Percentiles rank a stretch among this genome's conserved stretches.
phyloP scores from a whole-genome alignment of 2,329 filamentous ascomycete species.

The Arthrobotrys iridis region DNA sequence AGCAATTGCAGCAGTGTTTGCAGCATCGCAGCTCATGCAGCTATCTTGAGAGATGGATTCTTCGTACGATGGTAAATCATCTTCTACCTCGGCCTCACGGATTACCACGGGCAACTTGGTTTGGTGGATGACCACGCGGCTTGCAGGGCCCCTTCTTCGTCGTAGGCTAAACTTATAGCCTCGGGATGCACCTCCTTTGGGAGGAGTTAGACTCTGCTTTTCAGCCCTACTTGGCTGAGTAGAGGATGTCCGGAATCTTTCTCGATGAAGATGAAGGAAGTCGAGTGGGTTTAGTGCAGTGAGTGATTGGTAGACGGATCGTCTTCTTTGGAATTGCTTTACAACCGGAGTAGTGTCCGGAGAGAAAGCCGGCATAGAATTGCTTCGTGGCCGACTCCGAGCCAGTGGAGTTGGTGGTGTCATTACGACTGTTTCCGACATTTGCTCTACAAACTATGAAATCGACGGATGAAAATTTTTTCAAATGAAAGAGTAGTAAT shows the following conservation, averaged over 20 bases:
- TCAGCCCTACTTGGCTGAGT: conserved; percentile 17
- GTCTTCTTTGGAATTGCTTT: conserved; percentile 33
- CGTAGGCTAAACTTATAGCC: conserved; percentile 7
- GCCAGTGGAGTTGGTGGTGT: neutral
- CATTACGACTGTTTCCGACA: conserved; percentile 5
- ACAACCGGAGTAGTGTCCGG: conserved; percentile 32
- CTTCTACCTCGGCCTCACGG: conserved; percentile 11
- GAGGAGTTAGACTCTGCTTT: neutral
- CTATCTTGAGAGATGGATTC: conserved; percentile 15
- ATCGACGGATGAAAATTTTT: conserved; percentile 5
- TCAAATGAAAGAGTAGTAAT: neutral
- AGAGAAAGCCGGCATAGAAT: conserved; percentile 44
- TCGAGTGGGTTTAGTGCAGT: conserved; percentile 17
- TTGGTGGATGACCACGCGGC: conserved; percentile 32
- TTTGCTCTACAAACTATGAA: neutral
- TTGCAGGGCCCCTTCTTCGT: conserved; percentile 6
- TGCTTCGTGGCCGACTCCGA: conserved; percentile 32
- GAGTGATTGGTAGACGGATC: conserved; percentile 41
- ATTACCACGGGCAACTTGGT: conserved; percentile 21
- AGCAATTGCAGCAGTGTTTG: neutral
- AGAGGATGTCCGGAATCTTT: conserved; percentile 9
- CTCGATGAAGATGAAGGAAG: conserved; percentile 29
- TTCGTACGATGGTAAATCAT: conserved; percentile 12
- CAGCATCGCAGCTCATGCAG: neutral
- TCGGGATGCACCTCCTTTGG: conserved; percentile 8